Evolutionary conservation across 495 filamentous ascomycete species (phyloP), one percentile per base, ranked within the genome.

Genomic region (Penicillium atrosanguineum): DNA sequence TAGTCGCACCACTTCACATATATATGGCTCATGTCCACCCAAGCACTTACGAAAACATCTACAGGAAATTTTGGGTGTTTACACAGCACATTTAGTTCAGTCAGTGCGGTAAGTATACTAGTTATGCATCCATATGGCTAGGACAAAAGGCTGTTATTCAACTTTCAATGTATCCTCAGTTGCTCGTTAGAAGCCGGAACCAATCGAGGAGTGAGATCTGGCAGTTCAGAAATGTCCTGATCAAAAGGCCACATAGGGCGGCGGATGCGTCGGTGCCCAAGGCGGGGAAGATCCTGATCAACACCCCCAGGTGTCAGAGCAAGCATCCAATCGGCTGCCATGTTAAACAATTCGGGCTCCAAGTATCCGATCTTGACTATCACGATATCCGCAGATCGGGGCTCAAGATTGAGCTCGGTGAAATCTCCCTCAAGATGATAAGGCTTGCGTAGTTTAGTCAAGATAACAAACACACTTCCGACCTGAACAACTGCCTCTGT

Each of bases 311-410:
- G 78, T 1, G 79, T 82, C 12, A 83, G 65, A 8, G 62, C 79
- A 0, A 81, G 71, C 73, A 79, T 79, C 80, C 80, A 83, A 46
- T 78, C 78, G 11, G 66, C 61, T 0, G 80, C 79, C 78, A 82
- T 83, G 38, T 71, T 70, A 46, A 77, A 82, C 1, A 84, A 57
- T 37, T 84, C 78, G 15, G 81, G 81, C 56, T 84, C 80, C 11
- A 84, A 57, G 52, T 83, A 84, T 18, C 81, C 80, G 45, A 84
- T 84, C 64, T 84, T 84, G 6, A 83, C 79, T 16, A 84, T 72
- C 12, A 84, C 78, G 15, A 84, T 74, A 51, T 80, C 76, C 9
- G 74, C 68, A 4, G 64, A 56, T 1, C 79, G 75, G 11, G 79
- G 78, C 1, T 53, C 26, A 0, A 84, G 69, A 49, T 77, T 49